Base-by-base conservation (phyloP, 768 basidiomycete species). In the Cystobasidium ongulense region DNA sequence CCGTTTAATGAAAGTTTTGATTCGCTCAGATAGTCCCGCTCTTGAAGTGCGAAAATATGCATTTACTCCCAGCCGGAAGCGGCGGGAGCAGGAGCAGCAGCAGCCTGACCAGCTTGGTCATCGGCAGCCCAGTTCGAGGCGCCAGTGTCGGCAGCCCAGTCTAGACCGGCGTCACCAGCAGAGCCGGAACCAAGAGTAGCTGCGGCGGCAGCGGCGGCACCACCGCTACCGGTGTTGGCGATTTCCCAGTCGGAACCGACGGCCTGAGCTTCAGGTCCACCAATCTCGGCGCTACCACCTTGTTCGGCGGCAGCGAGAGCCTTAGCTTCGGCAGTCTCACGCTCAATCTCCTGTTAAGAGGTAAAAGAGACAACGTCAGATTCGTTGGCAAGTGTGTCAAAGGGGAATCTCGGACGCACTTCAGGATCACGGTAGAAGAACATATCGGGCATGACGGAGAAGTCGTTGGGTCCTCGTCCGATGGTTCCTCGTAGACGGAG, bases 301-400 rank as follows among this genome's bases (percentile, higher is more conserved):
- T 84, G 83, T 83, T 93, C 93, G 78, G 90, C 90, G 76, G 89
- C 87, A 31, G 91, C 90, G 81, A 91, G 92, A 81, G 92, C 94
- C 80, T 90, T 88, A 81, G 92, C 54, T 50, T 74, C 70, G n/a
- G 35, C 36, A 41, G 73, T 91, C 84, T 97, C 95, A 84, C 90
- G 91, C 87, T 97, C 94, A 78, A 97, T 90, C 84, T 99, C 96
- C 82, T 99, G 46, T 94, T 75, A 95, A 93, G 84, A 97, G 95
- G 80, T 95, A 91, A 88, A 98, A 98, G 89, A 97, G 89, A 94
- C 38, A 50, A 67, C 36, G 71, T 77, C 68, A 76, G 75, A 46
- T 5, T 29, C 64, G n/a, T 11, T n/a, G n/a, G n/a, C n/a, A n/a
- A n/a, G n/a, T n/a, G n/a, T 23, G 13, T 36, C 27, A 33, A 27